Base-by-base conservation (phyloP, 805 yeast genomes). In the Wickerhamiella musiphila region DNA sequence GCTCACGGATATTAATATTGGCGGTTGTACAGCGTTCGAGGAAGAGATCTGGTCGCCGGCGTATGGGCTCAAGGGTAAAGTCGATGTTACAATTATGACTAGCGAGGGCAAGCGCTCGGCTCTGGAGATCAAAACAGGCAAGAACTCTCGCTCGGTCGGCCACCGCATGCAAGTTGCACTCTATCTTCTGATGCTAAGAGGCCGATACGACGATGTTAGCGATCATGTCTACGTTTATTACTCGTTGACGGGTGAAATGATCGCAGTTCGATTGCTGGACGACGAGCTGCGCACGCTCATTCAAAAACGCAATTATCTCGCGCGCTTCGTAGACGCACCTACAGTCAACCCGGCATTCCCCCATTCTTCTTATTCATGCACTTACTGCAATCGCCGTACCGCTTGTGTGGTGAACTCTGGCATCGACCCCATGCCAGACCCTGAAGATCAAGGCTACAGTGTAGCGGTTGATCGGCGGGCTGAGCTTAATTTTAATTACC, bases 31-130 rank as follows among this genome's bases (percentile, higher is more conserved):
- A 5, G 31, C 35, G 2, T 69, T 81, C 7, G 99, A 90, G 52
- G 95, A 90, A 46, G 78, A 73, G 44, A 74, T 90, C 10, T 73
- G 93, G 82, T 81, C 95, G 0, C 93, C 95, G 0, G 65, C 69
- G 48, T 83, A 67, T 56, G 99, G 99, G 0, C 54, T 90, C 6
- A 70, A 81, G 42, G 99, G 99, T 0, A 69, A 75, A 43, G 70
- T 84, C 12, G 99, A 90, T 56, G 94, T 76, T 3, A 82, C 94
- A 0, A 63, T 78, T 0, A 51, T 57, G 3, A 35, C 40, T 17
- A 48, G 65, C 6, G 56, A 57, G 27, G 60, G 15, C 26, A 24
- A 14, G 4, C 25, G 25, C 9, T 65, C 72, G 1, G 96, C 95
- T 0, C 59, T 90, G 56, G 99, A 90, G 49, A 70, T 90, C 36